These are phyloP conservation scores for Cercophora samala DNA, from an alignment of 495 filamentous ascomycete genomes.

Conservation along the genomic window DNA sequence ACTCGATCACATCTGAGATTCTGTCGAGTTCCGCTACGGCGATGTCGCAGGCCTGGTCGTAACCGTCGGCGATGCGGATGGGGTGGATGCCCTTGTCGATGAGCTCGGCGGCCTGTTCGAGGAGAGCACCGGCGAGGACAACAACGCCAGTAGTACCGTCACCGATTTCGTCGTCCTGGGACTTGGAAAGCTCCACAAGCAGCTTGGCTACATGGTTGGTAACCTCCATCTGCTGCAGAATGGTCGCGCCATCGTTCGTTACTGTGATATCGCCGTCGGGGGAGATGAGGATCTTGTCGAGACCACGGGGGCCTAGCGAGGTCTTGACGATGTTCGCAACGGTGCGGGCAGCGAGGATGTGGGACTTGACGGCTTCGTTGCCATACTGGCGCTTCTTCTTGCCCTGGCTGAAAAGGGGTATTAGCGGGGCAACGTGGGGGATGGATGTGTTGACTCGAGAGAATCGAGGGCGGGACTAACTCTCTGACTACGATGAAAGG, in stretches of 20 bases:
- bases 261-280: slow-evolving; percentile 99
- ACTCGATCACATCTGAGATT: slow-evolving; percentile 88
- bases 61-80: slow-evolving; percentile 96
- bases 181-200: slow-evolving; percentile 96
- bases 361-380: slow-evolving; percentile 93
- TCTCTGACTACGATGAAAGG: slow-evolving; percentile 99
- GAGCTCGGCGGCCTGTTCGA: slow-evolving; percentile 96
- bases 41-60: slow-evolving; percentile 95
- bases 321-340: slow-evolving; percentile 97
- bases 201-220: slow-evolving; percentile 97
- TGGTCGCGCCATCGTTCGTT: slow-evolving; percentile 98
- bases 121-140: slow-evolving; percentile 87
- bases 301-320: slow-evolving; percentile 89
- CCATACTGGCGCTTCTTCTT: slow-evolving; percentile 97
- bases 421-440: slow-evolving; percentile 20
- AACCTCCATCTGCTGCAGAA: slow-evolving; percentile 98
- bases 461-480: slow-evolving; percentile 53
- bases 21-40: slow-evolving; percentile 86
- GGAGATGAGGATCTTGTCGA: slow-evolving; percentile 99
- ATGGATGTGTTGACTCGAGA: background rate
- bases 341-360: slow-evolving; percentile 93
- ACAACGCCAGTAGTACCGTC: slow-evolving; percentile 98
- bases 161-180: slow-evolving; percentile 98
- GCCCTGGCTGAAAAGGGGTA: slow-evolving; percentile 65
- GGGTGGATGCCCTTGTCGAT: slow-evolving; percentile 99